Base-by-base conservation (phyloP, 345 rosid genomes). In the Sonneratia caseolaris region DNA sequence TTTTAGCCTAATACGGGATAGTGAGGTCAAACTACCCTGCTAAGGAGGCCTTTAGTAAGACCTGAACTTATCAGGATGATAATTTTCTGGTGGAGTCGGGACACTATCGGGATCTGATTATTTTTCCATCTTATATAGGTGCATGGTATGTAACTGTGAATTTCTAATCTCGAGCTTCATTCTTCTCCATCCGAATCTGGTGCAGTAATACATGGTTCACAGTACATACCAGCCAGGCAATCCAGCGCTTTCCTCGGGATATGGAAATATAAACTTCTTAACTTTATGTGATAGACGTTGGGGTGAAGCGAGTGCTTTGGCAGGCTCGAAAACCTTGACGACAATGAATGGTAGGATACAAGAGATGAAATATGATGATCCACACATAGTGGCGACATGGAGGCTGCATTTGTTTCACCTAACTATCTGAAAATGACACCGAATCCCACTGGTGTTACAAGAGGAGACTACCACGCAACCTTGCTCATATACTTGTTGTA, bases 81-180 rank as follows among this genome's bases (percentile, higher is more conserved):
- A 78, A 37, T 76, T 75, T 71, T 73, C 75, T 70, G 78, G 78
- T 62, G 66, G 38, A 62, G 6, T 62, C 38, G 38, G 38, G 38
- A 32, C 37, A 81, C 76, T 74, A 12, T 78, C 48, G 45, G 64
- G 70, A 77, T 71, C 84, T 73, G 70, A 71, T 74, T 72, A 78
- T 37, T 14, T 62, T 37, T 86, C 85, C 82, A 86, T 79, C 84
- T 79, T 57, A 65, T 69, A 76, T 72, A 76, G 32, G 32, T 74
- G 74, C 73, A 27, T 27, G 80, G 78, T 66, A 80, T 78, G 77
- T 75, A 72, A 68, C 73, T 53, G 69, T 36, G 74, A 22, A 13
- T n/a, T 66, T 70, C 69, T 73, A 62, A 62, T 62, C 66, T 62
- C 38, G 66, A 62, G 66, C 66, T 13, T 27, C 4, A 18, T 62